A percentile compares a stretch with the other conserved stretches of the same genome.
Conservation (phyloP, 495 filamentous ascomycete species). For the Penicillium waksmanii region DNA sequence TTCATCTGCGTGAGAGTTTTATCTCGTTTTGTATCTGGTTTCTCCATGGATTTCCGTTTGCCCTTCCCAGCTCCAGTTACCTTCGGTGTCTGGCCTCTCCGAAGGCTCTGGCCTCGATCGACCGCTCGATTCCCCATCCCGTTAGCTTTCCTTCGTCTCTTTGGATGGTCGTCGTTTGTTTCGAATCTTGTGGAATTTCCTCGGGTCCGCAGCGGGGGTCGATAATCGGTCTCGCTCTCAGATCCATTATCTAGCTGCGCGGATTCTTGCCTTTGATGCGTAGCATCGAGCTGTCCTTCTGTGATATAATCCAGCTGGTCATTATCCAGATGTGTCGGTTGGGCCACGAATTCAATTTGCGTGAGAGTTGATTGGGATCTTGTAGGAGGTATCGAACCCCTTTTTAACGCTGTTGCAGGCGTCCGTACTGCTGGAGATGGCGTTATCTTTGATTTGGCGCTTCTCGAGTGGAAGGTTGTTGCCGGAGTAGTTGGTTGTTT, state of each 20-base stretch:
- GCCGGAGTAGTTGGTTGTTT: conserved; percentile 24
- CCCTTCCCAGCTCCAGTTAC: conserved; percentile 25
- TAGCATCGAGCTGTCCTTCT: neutral
- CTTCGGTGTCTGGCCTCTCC: conserved; percentile 24
- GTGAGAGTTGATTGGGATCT: conserved; percentile 45
- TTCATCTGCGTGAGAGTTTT: conserved; percentile 55
- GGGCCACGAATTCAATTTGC: conserved; percentile 48
- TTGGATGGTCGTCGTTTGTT: conserved; percentile 23
- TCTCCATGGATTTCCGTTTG: conserved; percentile 30
- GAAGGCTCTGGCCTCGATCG: conserved; percentile 5
- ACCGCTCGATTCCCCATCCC: conserved; percentile 3
- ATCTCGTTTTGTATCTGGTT: conserved; percentile 31
- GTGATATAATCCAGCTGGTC: conserved; percentile 40
- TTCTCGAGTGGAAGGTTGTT: conserved; percentile 26
- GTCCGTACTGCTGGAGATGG: conserved; percentile 29
- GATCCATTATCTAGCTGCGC: conserved; percentile 34
- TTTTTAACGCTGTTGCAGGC: conserved; percentile 28
- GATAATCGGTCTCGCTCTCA: conserved; percentile 32
- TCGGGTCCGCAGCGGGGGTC: conserved; percentile 20
- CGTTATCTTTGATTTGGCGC: conserved; percentile 21
- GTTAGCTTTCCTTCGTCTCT: conserved; percentile 20
- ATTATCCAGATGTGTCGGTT: conserved; percentile 29
- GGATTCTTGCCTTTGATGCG: conserved; percentile 18
- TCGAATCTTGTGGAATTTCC: conserved; percentile 25
- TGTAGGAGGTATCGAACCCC: conserved; percentile 21